Evolutionary conservation across 2,329 filamentous ascomycete species (phyloP), one percentile per base, ranked within the genome.

Genomic region (Neodidymelliopsis sp.): DNA sequence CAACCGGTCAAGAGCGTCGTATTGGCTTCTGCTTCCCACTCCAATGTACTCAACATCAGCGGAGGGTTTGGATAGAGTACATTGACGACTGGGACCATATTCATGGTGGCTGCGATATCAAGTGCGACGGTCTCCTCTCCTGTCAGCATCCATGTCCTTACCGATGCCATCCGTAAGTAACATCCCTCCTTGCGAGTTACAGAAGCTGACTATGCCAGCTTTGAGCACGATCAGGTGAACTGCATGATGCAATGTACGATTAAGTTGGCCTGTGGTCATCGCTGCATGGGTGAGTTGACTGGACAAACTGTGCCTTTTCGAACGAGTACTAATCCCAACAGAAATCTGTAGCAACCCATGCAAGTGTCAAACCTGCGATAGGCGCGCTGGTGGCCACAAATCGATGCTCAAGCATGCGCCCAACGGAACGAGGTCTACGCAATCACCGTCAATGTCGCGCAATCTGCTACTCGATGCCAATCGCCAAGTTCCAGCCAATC

Each of bases 1-100:
- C 40, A 4, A 53, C 39, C 6, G 57, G 60, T 15, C 62, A 65
- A 11, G 51, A 49, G 36, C 60, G 58, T n/a, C 74, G 76, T 2
- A 49, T 84, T 11, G 80, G 78, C 1, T 74, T 70, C n/a, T 70
- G 75, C 2, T 60, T 93, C 0, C 87, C 87, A 1, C 66, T 92
- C 11, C 77, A 77, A 5, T 94, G 90, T 62, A 62, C 74, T 5
- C 81, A 79, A 0, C 89, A 93, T 63, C 65, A 72, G 0, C 74
- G 66, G 1, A 77, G 75, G 20, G 81, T 75, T 0, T 74, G 77
- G 34, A 79, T 91, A 22, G 70, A 74, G 33, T 50, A 59, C 0
- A 58, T 62, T 4, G 45, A 47, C 12, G 68, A 71, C 22, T 73
- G 67, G 59, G 57, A 65, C 1, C 36, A 48, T 3, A 57, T 69